Evolutionary conservation across 257 asterid species (phyloP), one percentile per base, ranked within the genome.

Genomic region (Solanum tarijense): DNA sequence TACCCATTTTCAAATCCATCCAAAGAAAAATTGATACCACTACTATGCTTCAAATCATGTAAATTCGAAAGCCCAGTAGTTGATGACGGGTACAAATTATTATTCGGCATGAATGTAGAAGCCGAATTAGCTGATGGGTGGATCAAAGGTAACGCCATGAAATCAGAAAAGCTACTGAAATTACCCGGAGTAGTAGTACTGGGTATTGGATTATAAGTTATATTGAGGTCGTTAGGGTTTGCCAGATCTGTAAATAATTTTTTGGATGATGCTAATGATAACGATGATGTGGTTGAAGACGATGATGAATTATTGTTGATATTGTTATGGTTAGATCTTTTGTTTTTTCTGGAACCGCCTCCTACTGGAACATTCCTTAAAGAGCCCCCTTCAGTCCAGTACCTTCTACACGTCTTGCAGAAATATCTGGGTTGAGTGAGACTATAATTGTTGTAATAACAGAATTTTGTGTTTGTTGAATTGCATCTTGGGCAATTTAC

Each of bases 351-450:
- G 1, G 98, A 95, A 38, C 98, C 98, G 4, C 98, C 98, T 8
- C 98, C 99, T 11, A 96, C 99, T 0, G 99, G 99, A 29, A 96
- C 99, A 87, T 89, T 96, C 16, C 99, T 89, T 10, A 96, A 69
- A 4, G 98, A 91, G 0, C 99, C 99, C 0, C 99, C 99, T 39
- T 92, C 94, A 12, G 99, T 96, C 99, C 99, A 96, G 60, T 96
- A 96, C 92, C 98, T 91, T 65, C 98, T 89, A 68, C 99, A 96
- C 9, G 98, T 90, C 91, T 96, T 96, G 91, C 99, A 96, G 27
- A 96, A 94, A 91, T 96, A 96, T 12, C 99, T 92, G 7, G 99
- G 99, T 85, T 96, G 99, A 5, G 99, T 85, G 5, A 96, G 93
- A 34, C 95, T 95, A 71, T 96, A 96, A 85, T 96, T 95, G 92